phyloP scores from a whole-genome alignment of 306 rosid species.

The Crataegus laevigata region DNA sequence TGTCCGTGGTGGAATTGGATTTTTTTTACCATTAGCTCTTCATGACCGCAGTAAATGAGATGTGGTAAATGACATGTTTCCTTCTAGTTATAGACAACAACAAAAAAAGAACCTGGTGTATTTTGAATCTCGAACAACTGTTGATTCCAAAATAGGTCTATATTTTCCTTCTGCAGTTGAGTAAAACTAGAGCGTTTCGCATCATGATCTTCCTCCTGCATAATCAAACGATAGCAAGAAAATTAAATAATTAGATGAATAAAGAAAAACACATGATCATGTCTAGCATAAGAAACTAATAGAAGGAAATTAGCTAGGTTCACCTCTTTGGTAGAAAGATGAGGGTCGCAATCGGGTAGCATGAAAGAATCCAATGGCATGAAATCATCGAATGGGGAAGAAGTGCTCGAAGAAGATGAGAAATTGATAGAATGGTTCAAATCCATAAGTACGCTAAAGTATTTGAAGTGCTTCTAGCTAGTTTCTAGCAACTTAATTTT shows the following conservation, averaged over 20 bases:
- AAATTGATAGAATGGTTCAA: not conserved
- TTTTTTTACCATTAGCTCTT: too few species aligned
- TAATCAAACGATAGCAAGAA: not conserved
- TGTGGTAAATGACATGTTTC: too few species aligned
- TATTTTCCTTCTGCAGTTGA: slow-evolving; percentile 8
- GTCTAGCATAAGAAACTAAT: too few species aligned
- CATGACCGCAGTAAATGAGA: too few species aligned
- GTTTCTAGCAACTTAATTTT: too few species aligned
- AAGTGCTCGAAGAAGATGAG: not conserved
- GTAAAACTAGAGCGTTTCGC: not conserved
- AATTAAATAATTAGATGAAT: not conserved
- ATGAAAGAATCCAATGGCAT: not conserved
- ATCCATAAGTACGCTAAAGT: not conserved
- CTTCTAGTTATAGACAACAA: too few species aligned
- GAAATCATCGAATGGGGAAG: not conserved
- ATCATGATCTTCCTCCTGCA: not conserved
- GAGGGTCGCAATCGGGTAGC: not conserved
- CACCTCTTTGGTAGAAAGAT: not conserved
- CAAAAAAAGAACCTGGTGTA: slow-evolving; percentile 13
- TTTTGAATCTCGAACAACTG: slow-evolving; percentile 11
- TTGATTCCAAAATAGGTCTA: slow-evolving; percentile 21
- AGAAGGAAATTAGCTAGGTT: not conserved
- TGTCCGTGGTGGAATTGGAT: too few species aligned
- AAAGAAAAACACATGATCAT: not conserved
- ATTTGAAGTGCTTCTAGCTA: too few species aligned